Evolutionary conservation across 2,329 filamentous ascomycete species (phyloP).

Genomic region (Alternaria sp.): DNA sequence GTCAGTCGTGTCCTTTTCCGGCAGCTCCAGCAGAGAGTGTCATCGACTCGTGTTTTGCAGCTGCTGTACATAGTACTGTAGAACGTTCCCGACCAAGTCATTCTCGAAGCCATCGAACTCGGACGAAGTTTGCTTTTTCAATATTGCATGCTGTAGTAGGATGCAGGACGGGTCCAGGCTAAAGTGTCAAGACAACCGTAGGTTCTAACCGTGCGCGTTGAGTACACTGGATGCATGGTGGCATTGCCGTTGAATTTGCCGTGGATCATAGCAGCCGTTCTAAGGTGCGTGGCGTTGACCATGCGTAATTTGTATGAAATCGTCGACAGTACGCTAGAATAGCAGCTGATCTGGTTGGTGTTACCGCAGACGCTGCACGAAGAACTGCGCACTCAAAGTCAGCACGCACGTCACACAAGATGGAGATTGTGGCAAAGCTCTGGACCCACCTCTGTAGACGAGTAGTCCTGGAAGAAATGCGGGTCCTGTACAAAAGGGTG

Average conservation of each 20-base stretch:
- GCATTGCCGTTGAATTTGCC: constrained; percentile 9
- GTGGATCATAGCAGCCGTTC: constrained; percentile 17
- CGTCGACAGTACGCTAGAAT: constrained; percentile 2
- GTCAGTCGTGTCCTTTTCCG: neutral
- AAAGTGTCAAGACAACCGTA: constrained; percentile 4
- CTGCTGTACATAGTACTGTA: neutral
- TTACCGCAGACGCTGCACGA: constrained; percentile 14
- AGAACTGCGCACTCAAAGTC: constrained; percentile 7
- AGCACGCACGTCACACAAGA: constrained; percentile 9
- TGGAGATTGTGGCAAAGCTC: constrained; percentile 20
- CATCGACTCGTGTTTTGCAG: constrained; percentile 2
- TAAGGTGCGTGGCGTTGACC: constrained; percentile 8
- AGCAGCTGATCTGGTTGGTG: constrained; percentile 18
- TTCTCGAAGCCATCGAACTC: neutral
- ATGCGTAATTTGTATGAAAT: constrained; percentile 8
- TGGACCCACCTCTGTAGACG: constrained; percentile 23
- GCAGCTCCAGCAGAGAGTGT: neutral
- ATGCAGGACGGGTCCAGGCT: constrained; percentile 8
- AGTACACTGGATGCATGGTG: constrained; percentile 10
- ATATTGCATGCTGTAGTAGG: constrained; percentile 9
- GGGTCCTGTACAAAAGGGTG: neutral
- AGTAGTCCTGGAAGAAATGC: neutral
- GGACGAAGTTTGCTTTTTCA: neutral
- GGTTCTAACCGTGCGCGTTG: neutral
- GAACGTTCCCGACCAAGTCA: neutral